Base-by-base conservation (phyloP, 305 asterid species). In the Solanum hybrid region DNA sequence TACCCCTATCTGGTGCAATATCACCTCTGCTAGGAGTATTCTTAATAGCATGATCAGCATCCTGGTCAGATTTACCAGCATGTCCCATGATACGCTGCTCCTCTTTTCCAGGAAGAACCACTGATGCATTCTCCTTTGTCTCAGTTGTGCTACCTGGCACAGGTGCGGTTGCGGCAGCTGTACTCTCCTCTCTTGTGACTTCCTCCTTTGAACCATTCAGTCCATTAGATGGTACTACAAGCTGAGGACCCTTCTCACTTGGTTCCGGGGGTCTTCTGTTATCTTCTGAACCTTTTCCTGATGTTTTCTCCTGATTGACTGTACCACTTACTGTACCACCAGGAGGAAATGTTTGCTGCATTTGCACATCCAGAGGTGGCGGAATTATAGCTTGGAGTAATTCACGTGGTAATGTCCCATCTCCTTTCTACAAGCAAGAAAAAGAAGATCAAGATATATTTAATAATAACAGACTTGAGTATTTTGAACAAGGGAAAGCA, bases 361-460 rank as follows among this genome's bases (percentile, higher is more conserved):
- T 91, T 93, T 94, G 98, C 89, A 91, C 73, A 88, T 97, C 99
- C 89, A 97, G 95, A 68, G 96, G 95, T 14, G 98, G 98, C 61
- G 99, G 99, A 90, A 95, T 94, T 90, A 98, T 95, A 89, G 98
- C 95, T 93, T 98, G 98, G 90, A 97, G 97, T 90, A 98, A 94
- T 90, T 96, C 99, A 79, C 96, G 96, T 27, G 99, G 99, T 94
- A 98, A 93, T 91, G 94, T 93, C 90, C 93, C 95, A 76, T 98
- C 98, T 89, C 99, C 99, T 94, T 98, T 98, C 99, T 98, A 92
- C 92, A 88, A 90, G 90, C 89, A 92, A 89, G 90, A 29, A 89
- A 92, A 92, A 90, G 38, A 75, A 72, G 90, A 92, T 51, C 45
- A 51, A 86, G 68, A 89, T 57, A 89, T 88, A 72, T 89, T 72